Evolutionary conservation across 106 monocot genomes (phyloP), one percentile per base, ranked within the genome.

Genomic region (Dendrobium officinale): DNA sequence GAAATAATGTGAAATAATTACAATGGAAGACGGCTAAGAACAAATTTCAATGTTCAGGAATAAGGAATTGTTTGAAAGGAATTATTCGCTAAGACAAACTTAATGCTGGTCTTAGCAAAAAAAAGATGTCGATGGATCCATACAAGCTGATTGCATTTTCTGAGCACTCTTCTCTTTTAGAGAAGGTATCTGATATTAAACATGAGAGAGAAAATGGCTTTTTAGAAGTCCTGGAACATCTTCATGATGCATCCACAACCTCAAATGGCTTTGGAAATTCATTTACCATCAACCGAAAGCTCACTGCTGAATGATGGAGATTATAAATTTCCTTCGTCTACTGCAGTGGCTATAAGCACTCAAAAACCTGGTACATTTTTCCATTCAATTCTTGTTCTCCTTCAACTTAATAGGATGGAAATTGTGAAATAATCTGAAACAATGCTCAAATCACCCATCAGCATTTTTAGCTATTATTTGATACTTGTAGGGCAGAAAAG

Each of bases 401-500:
- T 33, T 70, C 33, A 70, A 37, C 37, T 2, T 37, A 70, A 61
- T 18, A 13, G 17, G 13, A 73, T n/a, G 2, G 9, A 70, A 61
- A 49, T 56, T 15, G 61, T 16, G 17, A 68, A 73, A 74, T 18
- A 3, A n/a, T 74, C 16, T 70, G n/a, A 19, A 20, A 26, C 15
- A 67, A 37, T 81, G 24, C 26, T 80, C 31, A 27, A 42, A 2
- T 43, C 47, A 19, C 26, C 58, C 8, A 26, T 33, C 31, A 33
- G 42, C 42, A 2, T 48, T 41, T 31, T 67, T 75, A 67, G 75
- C 54, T 58, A 27, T 26, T 74, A 49, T 27, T 70, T 74, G 41
- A 74, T 74, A 72, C 72, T 15, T 72, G 78, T 82, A 95, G 95
- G 67, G 24, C 92, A 91, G 81, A 92, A 85, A 70, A 81, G 75